These are phyloP conservation scores for Talaromyces liani DNA, from an alignment of 495 filamentous ascomycete species.

Conservation along the genomic window DNA sequence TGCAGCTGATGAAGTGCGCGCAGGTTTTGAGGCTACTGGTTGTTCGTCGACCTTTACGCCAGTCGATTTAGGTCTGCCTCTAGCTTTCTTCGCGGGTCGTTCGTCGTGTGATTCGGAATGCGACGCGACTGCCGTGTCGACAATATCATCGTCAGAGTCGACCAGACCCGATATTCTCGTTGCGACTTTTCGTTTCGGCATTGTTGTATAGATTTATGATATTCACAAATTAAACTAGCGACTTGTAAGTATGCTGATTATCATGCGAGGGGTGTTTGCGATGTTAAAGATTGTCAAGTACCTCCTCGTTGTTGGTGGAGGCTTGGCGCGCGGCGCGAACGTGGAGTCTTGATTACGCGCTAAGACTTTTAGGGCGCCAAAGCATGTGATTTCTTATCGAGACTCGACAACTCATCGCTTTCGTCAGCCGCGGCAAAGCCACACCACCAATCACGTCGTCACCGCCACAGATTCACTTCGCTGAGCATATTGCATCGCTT, in stretches of 20 bases:
- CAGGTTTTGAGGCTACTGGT: neutral
- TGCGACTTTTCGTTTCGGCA: conserved; percentile 48
- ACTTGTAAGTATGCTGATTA: neutral
- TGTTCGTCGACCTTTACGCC: conserved; percentile 4
- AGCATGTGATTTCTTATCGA: conserved; percentile 5
- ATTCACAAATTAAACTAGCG: neutral
- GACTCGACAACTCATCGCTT: neutral
- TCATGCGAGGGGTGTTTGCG: neutral
- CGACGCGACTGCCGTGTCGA: conserved; percentile 24
- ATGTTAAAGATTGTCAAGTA: neutral
- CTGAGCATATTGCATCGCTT: neutral
- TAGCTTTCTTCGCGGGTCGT: conserved; percentile 32
- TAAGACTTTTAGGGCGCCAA: neutral
- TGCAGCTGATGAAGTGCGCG: neutral
- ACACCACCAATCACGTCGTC: neutral
- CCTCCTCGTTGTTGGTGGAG: neutral
- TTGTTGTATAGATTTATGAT: conserved; percentile 16
- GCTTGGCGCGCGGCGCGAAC: neutral
- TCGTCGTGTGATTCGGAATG: conserved; percentile 24
- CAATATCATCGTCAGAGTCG: conserved; percentile 63
- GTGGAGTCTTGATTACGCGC: neutral
- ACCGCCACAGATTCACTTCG: conserved; percentile 3
- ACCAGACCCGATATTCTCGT: conserved; percentile 53
- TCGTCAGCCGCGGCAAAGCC: conserved; percentile 6
- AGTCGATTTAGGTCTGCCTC: conserved; percentile 31